Percentiles rank a stretch among this genome's conserved stretches.
Evolutionary conservation across 805 yeast genomes (phyloP).

Genomic region (Yarrowia sp.): DNA sequence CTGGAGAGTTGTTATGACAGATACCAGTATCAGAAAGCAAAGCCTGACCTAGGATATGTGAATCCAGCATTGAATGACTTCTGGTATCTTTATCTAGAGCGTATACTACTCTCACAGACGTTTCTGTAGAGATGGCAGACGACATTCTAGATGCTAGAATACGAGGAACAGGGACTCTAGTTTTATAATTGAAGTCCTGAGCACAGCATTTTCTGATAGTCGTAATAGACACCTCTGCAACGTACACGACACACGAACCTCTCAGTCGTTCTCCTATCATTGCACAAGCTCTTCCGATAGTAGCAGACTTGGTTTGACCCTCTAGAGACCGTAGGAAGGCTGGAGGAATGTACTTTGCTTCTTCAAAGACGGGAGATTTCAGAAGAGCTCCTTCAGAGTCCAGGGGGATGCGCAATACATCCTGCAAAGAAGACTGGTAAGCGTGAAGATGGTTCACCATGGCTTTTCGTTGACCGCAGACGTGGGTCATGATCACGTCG

Average conservation of each 20-base stretch:
- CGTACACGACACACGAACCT: conserved; percentile 4
- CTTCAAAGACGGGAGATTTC: conserved; percentile 9
- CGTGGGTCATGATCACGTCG: conserved; percentile 14
- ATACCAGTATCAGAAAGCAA: background rate
- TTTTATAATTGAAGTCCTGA: background rate
- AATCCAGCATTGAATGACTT: background rate
- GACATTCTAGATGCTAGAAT: background rate
- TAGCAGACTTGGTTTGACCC: background rate
- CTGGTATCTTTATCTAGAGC: background rate
- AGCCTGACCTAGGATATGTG: conserved; percentile 6
- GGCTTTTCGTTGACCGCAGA: conserved; percentile 14
- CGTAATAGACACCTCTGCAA: conserved; percentile 2
- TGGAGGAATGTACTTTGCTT: conserved; percentile 5
- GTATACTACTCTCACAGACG: background rate
- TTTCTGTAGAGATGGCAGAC: background rate
- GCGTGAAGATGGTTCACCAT: conserved; percentile 22
- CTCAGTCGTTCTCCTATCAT: background rate
- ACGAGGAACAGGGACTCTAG: conserved; percentile 5
- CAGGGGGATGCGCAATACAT: background rate
- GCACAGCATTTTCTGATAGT: background rate
- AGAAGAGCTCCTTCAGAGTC: conserved; percentile 2
- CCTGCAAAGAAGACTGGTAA: conserved; percentile 1
- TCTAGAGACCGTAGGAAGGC: background rate
- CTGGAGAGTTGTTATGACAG: conserved; percentile 1
- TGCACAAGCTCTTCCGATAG: background rate